Percentiles rank a stretch among this genome's conserved stretches.
These are phyloP conservation scores for Amylostereum areolatum DNA, from an alignment of 1,284 basidiomycete species.

Conservation along the genomic window DNA sequence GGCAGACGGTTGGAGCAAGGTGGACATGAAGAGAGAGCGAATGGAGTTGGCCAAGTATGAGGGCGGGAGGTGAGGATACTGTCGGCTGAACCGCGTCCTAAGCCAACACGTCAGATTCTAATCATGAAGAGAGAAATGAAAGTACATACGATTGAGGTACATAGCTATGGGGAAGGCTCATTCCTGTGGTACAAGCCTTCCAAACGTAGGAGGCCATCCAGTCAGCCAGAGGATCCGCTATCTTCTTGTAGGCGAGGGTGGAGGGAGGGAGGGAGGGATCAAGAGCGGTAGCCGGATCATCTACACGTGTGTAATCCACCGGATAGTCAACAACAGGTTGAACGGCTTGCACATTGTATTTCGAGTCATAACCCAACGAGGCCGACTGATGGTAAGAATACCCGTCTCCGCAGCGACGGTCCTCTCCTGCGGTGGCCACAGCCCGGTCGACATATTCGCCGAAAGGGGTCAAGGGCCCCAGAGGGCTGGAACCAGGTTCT, in stretches of 20 bases:
- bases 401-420: constrained; percentile 6
- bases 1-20: constrained; percentile 75
- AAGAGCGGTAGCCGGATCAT: constrained; percentile 12
- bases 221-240: constrained; percentile 68
- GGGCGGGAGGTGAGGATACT: constrained; percentile 43
- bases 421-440: constrained; percentile 37
- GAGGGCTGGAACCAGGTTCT: constrained; percentile 57
- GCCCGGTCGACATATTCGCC: constrained; percentile 68
- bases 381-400: not conserved
- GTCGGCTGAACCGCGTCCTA: constrained; percentile 24
- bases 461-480: constrained; percentile 70
- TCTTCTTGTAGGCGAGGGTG: constrained; percentile 56
- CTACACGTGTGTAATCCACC: constrained; percentile 21
- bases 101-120: constrained; percentile 12
- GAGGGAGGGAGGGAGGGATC: constrained; percentile 42
- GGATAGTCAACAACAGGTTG: constrained; percentile 18
- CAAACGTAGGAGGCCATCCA: constrained; percentile 75
- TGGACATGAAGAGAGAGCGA: constrained; percentile 70
- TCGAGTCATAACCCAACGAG: constrained; percentile 1
- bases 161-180: constrained; percentile 42
- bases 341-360: constrained; percentile 15
- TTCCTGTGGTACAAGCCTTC: constrained; percentile 69
- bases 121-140: constrained; percentile 3
- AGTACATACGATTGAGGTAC: constrained; percentile 22
- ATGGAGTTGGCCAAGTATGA: constrained; percentile 54